These are phyloP conservation scores for Fusarium begoniae DNA, from an alignment of 2,329 filamentous ascomycete species.

Conservation along the genomic window DNA sequence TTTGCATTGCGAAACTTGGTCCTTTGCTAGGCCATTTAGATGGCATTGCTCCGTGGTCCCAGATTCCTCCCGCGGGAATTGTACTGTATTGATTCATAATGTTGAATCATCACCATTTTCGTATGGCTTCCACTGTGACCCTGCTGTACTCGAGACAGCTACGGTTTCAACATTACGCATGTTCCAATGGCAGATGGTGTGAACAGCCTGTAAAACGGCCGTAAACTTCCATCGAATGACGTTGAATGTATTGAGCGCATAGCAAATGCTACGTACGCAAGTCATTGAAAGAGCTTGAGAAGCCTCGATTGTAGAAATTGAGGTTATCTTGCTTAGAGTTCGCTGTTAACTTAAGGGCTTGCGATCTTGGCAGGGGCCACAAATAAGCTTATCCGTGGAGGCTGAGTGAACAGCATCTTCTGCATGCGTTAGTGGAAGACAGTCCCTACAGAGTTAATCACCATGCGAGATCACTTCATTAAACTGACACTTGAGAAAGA, in stretches of 20 bases:
- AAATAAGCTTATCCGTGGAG: conserved; percentile 5
- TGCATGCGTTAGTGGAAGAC: not conserved
- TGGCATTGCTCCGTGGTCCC: not conserved
- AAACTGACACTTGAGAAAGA: not conserved
- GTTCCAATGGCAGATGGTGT: not conserved
- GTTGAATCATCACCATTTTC: not conserved
- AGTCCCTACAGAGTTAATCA: not conserved
- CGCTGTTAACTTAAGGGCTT: not conserved
- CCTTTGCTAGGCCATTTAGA: not conserved
- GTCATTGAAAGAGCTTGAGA: not conserved
- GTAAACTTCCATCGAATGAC: not conserved
- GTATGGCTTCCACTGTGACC: not conserved
- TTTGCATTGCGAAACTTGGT: not conserved
- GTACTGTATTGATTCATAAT: not conserved
- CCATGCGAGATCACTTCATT: not conserved
- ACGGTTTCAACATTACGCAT: not conserved
- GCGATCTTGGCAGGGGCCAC: conserved; percentile 3
- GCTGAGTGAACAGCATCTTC: not conserved
- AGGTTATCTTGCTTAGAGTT: not conserved
- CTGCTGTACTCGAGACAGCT: not conserved
- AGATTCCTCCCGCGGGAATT: not conserved
- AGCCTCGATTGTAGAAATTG: not conserved
- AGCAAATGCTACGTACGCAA: too few species aligned
- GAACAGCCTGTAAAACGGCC: not conserved
- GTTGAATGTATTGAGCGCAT: not conserved